phyloP scores from a whole-genome alignment of 108 stramenopile genomes.

The Craspedostauros australis region DNA sequence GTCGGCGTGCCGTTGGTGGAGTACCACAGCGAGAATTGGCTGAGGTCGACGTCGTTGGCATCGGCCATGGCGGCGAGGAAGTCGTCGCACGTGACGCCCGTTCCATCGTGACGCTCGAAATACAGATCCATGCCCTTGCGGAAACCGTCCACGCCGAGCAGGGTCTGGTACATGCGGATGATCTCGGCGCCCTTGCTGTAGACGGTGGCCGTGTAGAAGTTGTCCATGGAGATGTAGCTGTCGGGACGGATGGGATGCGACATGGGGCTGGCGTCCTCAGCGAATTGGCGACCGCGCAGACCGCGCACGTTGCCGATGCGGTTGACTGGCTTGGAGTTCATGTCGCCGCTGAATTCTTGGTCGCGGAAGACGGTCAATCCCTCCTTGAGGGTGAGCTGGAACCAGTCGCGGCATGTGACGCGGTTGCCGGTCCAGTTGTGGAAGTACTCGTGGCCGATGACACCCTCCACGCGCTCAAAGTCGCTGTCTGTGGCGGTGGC shows the following conservation, averaged over 20 bases:
- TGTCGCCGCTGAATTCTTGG: conserved; percentile 87
- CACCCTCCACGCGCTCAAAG: conserved; percentile 87
- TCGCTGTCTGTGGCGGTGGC: conserved; percentile 88
- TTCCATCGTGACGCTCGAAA: conserved; percentile 92
- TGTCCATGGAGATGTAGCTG: conserved; percentile 93
- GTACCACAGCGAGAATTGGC: conserved; percentile 91
- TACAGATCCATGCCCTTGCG: conserved; percentile 96
- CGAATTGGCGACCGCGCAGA: conserved; percentile 82
- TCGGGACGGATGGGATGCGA: conserved; percentile 96
- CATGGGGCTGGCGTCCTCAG: conserved; percentile 91
- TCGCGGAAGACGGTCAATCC: conserved; percentile 97
- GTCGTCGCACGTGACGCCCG: conserved; percentile 96
- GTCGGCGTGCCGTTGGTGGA: conserved; percentile 89
- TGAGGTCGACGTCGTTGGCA: conserved; percentile 81
- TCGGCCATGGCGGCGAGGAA: conserved; percentile 94
- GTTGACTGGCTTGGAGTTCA: conserved; percentile 89
- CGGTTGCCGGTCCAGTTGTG: conserved; percentile 98
- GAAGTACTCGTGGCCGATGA: conserved; percentile 97
- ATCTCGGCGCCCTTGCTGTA: conserved; percentile 92
- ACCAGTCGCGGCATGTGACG: conserved; percentile 98
- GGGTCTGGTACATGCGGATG: conserved; percentile 94
- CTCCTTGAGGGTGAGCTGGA: conserved; percentile 96
- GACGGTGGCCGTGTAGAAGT: conserved; percentile 83
- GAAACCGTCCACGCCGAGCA: conserved; percentile 88
- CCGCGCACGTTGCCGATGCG: conserved; percentile 88